phyloP scores from a whole-genome alignment of 768 basidiomycete genomes.

The Aureoboletus auriporus region DNA sequence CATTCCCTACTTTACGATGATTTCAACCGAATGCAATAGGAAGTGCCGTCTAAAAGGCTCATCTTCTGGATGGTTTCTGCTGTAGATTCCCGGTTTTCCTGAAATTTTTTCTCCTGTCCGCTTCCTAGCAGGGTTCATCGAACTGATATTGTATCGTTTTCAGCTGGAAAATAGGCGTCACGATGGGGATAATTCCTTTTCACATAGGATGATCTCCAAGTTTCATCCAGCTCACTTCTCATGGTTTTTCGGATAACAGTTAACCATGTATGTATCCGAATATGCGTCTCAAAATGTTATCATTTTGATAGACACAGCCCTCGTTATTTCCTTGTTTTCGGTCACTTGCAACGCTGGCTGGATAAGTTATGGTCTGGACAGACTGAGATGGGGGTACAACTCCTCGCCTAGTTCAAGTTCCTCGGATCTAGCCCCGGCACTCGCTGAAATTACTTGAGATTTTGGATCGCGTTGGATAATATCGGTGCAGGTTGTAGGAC shows the following conservation, averaged over 20 bases:
- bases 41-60: conserved; percentile 34
- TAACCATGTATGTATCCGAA: conserved; percentile 9
- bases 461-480: no score
- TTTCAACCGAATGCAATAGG: conserved; percentile 33
- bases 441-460: no score
- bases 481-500: no score
- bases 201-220: background rate
- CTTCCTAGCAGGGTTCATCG: background rate
- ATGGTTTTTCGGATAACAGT: conserved; percentile 11
- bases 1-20: conserved; percentile 18
- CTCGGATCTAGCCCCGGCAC: no score
- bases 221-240: background rate
- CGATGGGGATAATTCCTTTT: background rate
- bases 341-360: background rate
- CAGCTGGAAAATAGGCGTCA: background rate
- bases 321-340: background rate
- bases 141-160: conserved; percentile 6
- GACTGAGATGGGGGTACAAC: no score
- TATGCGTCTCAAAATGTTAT: conserved; percentile 14
- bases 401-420: no score
- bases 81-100: conserved; percentile 36
- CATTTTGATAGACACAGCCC: conserved; percentile 5
- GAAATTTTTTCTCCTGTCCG: background rate
- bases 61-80: conserved; percentile 19
- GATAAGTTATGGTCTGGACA: no score